These are phyloP conservation scores for Lachancea lanzarotensis DNA, from an alignment of 805 yeast species.

Conservation along the genomic window DNA sequence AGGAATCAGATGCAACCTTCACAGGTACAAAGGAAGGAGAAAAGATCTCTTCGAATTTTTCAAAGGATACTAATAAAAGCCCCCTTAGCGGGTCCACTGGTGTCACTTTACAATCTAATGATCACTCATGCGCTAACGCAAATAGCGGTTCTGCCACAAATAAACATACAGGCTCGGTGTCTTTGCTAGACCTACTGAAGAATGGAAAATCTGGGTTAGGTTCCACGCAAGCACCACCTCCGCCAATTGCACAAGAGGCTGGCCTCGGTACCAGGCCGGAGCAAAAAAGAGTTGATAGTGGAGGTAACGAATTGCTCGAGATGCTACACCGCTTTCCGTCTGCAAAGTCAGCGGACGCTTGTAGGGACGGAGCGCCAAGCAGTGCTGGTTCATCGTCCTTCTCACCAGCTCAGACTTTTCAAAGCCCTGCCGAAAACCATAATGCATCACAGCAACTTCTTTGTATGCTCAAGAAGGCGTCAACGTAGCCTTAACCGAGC, in stretches of 20 bases:
- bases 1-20: not conserved
- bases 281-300: not conserved
- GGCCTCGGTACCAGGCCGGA: not conserved
- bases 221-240: not conserved
- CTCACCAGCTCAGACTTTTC: not conserved
- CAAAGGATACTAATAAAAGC: constrained; percentile 9
- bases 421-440: constrained; percentile 3
- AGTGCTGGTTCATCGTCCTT: not conserved
- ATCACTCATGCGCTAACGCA: not conserved
- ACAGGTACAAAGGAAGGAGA: not conserved
- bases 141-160: not conserved
- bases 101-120: not conserved
- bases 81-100: not conserved
- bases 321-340: not conserved
- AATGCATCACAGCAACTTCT: constrained; percentile 18
- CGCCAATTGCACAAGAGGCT: not conserved
- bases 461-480: constrained; percentile 17
- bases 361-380: not conserved
- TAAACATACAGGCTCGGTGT: not conserved
- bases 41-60: not conserved
- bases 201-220: not conserved
- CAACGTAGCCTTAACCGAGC: not conserved
- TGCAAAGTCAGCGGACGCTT: not conserved
- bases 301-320: not conserved
- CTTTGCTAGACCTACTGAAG: not conserved